Evolutionary conservation across 164 flowering plant species (phyloP).

Genomic region (Vitis vinifera): DNA sequence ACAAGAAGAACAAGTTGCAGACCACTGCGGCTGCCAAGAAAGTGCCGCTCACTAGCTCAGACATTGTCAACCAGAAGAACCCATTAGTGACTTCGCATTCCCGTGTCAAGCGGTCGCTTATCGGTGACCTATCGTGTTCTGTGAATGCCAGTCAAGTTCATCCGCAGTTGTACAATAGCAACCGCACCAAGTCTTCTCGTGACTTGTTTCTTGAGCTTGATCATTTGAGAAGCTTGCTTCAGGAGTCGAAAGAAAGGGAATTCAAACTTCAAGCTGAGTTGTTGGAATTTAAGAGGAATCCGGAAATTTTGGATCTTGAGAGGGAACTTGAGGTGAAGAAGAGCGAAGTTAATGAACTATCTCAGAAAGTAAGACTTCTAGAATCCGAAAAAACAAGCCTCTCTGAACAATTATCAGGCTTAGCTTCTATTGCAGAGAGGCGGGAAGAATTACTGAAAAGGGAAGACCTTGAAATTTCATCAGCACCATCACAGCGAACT

Average conservation of each 20-base stretch:
- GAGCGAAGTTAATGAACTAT: constrained; percentile 41
- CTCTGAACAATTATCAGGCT: constrained; percentile 37
- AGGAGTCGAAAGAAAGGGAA: constrained; percentile 77
- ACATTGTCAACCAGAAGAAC: constrained; percentile 35
- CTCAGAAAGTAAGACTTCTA: constrained; percentile 33
- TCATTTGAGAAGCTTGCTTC: constrained; percentile 55
- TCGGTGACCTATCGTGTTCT: constrained; percentile 67
- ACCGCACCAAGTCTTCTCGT: constrained; percentile 36
- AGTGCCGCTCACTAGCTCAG: constrained; percentile 35
- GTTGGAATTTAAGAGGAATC: constrained; percentile 39
- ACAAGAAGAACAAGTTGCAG: constrained; percentile 57
- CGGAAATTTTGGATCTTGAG: constrained; percentile 43
- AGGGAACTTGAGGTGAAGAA: constrained; percentile 48
- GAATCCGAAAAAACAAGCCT: constrained; percentile 54
- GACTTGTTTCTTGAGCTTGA: constrained; percentile 75
- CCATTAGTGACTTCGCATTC: constrained; percentile 27
- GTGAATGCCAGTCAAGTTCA: constrained; percentile 51
- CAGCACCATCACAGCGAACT: constrained; percentile 5
- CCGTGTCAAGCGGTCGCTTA: constrained; percentile 64
- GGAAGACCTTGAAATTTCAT: constrained; percentile 19
- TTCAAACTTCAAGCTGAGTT: constrained; percentile 56
- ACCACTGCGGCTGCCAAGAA: constrained; percentile 32
- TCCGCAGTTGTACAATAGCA: constrained; percentile 36
- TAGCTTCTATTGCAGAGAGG: constrained; percentile 24
- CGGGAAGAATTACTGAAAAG: constrained; percentile 18